Evolutionary conservation across 192 early-diverging fungal species (phyloP), one percentile per base, ranked within the genome.

Genomic region (Entrophospora sp.): DNA sequence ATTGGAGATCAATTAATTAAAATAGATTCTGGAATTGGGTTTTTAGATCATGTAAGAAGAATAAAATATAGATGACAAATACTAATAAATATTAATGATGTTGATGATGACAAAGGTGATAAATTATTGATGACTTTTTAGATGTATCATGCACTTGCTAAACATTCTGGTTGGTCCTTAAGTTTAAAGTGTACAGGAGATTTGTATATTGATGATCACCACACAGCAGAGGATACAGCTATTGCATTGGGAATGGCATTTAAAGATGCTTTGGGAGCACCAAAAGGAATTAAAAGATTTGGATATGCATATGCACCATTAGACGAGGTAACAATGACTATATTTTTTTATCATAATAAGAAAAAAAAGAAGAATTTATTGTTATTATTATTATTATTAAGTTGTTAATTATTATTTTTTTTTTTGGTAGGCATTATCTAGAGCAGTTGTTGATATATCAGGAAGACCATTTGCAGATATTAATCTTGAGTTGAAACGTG

Each of bases 131-230:
- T 8, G 8, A 46, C 3, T 1, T 51, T 31, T 18, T 46, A 90
- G 91, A 98, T 98, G 95, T 89, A 92, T 73, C 90, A 94, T 66
- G 96, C 97, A 5, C 80, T 99, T n/a, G 92, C 94, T 18, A 97
- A 97, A 75, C 95, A 99, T 79, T 79, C 85, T 63, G 84, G 88
- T 30, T 97, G 93, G 94, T 91, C 93, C 14, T 78, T 99, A 32
- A 78, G 71, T 8, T 69, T 97, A n/a, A 68, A 69, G 30, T 97
- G 95, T 79, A 80, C 78, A 43, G 97, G 97, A 35, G 95, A 99
- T 74, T 77, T 97, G 62, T 89, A 97, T 73, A 95, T 99, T 59
- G 93, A 97, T 77, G 95, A 99, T 79, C 95, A 99, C 76, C 97
- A 99, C 79, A 93, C 95, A 12, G 91, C 92, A 27, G 95, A 99